phyloP scores from a whole-genome alignment of 441 rosid genomes.

The Jatropha multifida region DNA sequence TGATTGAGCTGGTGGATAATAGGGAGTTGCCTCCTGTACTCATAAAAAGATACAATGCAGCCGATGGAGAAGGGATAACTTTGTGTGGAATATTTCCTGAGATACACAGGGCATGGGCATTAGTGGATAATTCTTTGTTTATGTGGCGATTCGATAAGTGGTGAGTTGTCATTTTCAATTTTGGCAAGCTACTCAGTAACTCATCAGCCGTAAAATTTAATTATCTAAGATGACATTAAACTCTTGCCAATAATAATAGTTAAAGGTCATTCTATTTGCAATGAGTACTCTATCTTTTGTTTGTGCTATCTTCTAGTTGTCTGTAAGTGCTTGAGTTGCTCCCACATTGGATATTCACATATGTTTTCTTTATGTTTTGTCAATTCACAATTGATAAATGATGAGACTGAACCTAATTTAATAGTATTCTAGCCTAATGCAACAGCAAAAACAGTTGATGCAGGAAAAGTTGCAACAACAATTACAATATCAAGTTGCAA shows the following conservation, averaged over 20 bases:
- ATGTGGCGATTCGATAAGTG: constrained; percentile 97
- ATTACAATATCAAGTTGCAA: too few relatives aligned
- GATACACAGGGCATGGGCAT: constrained; percentile 95
- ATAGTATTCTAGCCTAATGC: too few relatives aligned
- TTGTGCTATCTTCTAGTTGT: background rate
- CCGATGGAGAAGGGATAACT: constrained; percentile 98
- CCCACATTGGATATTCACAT: too few relatives aligned
- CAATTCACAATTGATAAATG: too few relatives aligned
- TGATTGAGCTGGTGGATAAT: constrained; percentile 76
- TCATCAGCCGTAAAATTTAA: background rate
- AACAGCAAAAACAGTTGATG: too few relatives aligned
- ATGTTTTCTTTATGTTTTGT: too few relatives aligned
- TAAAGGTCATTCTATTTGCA: background rate
- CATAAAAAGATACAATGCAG: constrained; percentile 84
- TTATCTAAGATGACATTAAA: background rate
- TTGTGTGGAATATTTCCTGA: constrained; percentile 93
- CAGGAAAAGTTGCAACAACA: too few relatives aligned
- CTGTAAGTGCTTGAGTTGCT: background rate
- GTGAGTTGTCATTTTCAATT: constrained; percentile 34
- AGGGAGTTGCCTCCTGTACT: constrained; percentile 87
- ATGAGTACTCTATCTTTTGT: background rate
- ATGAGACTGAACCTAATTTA: too few relatives aligned
- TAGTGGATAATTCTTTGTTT: constrained; percentile 86
- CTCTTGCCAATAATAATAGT: background rate
- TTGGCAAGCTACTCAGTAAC: background rate